Percentiles rank a stretch among this genome's conserved stretches.
phyloP scores from a whole-genome alignment of 1,284 basidiomycete species.

The Cutaneotrichosporon dermatis region DNA sequence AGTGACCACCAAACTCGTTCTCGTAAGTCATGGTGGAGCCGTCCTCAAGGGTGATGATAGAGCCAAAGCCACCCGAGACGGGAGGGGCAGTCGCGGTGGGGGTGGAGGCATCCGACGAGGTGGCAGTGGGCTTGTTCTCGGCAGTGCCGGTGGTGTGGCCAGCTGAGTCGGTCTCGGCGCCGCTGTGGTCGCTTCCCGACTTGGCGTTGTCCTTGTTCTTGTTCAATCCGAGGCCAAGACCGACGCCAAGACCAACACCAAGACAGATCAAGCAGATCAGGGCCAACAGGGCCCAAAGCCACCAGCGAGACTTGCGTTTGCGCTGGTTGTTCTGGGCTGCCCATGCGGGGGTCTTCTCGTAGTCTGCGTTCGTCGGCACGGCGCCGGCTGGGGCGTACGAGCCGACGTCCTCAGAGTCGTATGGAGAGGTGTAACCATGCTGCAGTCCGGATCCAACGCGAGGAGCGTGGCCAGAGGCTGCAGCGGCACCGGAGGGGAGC shows the following conservation, averaged over 20 bases:
- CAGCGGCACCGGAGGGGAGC: constrained; percentile 1
- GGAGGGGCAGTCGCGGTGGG: constrained; percentile 23
- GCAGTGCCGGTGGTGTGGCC: constrained; percentile 1
- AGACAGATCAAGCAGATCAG: constrained; percentile 26
- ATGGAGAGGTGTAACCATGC: constrained; percentile 28
- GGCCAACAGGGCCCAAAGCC: constrained; percentile 29
- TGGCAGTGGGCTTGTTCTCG: too few relatives aligned
- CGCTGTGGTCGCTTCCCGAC: constrained; percentile 5
- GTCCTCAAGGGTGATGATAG: constrained; percentile 60
- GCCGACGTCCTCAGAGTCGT: constrained; percentile 33
- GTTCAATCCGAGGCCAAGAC: constrained; percentile 43
- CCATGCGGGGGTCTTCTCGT: constrained; percentile 37
- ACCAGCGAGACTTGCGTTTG: constrained; percentile 33
- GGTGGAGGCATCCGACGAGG: too few relatives aligned
- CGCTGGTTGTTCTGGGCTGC: constrained; percentile 17
- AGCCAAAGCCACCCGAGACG: constrained; percentile 61
- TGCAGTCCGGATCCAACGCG: constrained; percentile 30
- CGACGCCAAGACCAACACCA: constrained; percentile 41
- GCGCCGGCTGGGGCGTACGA: constrained; percentile 31
- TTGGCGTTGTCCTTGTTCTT: constrained; percentile 17
- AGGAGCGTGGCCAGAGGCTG: not conserved
- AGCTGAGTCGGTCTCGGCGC: not conserved
- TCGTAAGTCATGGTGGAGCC: constrained; percentile 66
- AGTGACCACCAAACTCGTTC: constrained; percentile 72
- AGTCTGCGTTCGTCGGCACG: constrained; percentile 18